Evolutionary conservation across 768 basidiomycete species (phyloP), one percentile per base, ranked within the genome.

Genomic region (Psilocybe cubensis): DNA sequence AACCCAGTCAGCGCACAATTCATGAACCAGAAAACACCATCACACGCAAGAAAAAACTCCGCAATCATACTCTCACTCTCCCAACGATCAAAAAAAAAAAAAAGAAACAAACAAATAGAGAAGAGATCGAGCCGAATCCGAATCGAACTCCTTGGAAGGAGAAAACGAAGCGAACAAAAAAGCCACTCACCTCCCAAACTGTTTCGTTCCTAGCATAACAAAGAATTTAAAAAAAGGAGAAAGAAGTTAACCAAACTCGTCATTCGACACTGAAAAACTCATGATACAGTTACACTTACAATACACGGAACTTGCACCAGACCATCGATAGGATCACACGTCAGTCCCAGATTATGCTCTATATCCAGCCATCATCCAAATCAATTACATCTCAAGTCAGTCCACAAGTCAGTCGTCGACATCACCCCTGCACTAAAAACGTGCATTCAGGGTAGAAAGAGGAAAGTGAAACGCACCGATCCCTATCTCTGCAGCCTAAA

Each of bases 231-330:
- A 7, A 41, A 8, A 33, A 12, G 20, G 18, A 14, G 29, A 23
- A 18, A 28, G 21, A 28, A 31, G 14, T 8, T 3, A 29, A 35
- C 14, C 14, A 20, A 31, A n/a, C n/a, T n/a, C n/a, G n/a, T n/a
- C n/a, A n/a, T n/a, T n/a, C n/a, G n/a, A n/a, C n/a, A n/a, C n/a
- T n/a, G n/a, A n/a, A n/a, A n/a, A n/a, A n/a, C n/a, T n/a, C n/a
- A n/a, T n/a, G n/a, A 51, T 12, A 14, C 10, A 29, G 17, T 21
- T 17, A 53, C 29, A 74, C 88, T 66, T 72, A 94, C 94, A 56
- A 97, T 97, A 69, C 96, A 98, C 5, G 96, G 96, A 7, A 97
- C 93, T 70, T 97, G 94, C 2, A 96, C 94, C 10, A 96, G 80
- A 0, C 94, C 94, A 62, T 93, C 92, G 54, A 94, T 92, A 4